Percentiles rank a stretch among this genome's conserved stretches.
phyloP scores from a whole-genome alignment of 2,329 filamentous ascomycete genomes.

The Alternaria ventricosa region DNA sequence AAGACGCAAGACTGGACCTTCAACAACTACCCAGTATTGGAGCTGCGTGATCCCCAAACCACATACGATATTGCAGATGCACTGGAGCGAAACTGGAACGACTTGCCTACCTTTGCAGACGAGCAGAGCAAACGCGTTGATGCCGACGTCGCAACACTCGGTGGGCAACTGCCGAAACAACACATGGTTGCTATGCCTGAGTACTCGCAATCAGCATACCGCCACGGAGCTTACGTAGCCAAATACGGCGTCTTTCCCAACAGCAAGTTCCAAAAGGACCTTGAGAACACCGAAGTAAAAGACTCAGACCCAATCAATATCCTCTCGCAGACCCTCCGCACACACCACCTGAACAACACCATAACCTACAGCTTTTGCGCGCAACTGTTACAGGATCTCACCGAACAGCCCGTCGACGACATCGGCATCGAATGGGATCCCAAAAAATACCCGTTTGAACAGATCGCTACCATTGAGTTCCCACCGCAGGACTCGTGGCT shows the following conservation, averaged over 20 bases:
- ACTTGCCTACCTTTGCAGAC: slow-evolving; percentile 32
- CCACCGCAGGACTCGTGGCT: slow-evolving; percentile 50
- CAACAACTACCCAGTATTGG: slow-evolving; percentile 57
- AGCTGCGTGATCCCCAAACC: slow-evolving; percentile 55
- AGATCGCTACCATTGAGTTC: slow-evolving; percentile 52
- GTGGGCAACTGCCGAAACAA: slow-evolving; percentile 30
- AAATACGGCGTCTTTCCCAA: slow-evolving; percentile 57
- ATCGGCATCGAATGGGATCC: slow-evolving; percentile 54
- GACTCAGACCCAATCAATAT: slow-evolving; percentile 36
- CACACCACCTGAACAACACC: slow-evolving; percentile 24
- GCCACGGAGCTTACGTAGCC: slow-evolving; percentile 56
- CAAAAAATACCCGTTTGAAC: slow-evolving; percentile 57
- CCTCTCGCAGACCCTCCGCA: slow-evolving; percentile 30
- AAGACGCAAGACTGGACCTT: slow-evolving; percentile 57
- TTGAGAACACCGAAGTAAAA: slow-evolving; percentile 45
- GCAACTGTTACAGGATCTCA: slow-evolving; percentile 55
- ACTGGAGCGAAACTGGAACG: slow-evolving; percentile 35
- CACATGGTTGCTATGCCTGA: slow-evolving; percentile 43
- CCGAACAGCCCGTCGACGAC: slow-evolving; percentile 50
- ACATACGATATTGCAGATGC: slow-evolving; percentile 51
- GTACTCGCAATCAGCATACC: slow-evolving; percentile 58
- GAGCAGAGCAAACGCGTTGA: slow-evolving; percentile 54
- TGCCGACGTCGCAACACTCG: slow-evolving; percentile 34
- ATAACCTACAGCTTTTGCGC: slow-evolving; percentile 50
- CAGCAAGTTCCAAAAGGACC: slow-evolving; percentile 50